Evolutionary conservation across 768 basidiomycete genomes (phyloP), one percentile per base, ranked within the genome.

Genomic region (Mycena filopes): DNA sequence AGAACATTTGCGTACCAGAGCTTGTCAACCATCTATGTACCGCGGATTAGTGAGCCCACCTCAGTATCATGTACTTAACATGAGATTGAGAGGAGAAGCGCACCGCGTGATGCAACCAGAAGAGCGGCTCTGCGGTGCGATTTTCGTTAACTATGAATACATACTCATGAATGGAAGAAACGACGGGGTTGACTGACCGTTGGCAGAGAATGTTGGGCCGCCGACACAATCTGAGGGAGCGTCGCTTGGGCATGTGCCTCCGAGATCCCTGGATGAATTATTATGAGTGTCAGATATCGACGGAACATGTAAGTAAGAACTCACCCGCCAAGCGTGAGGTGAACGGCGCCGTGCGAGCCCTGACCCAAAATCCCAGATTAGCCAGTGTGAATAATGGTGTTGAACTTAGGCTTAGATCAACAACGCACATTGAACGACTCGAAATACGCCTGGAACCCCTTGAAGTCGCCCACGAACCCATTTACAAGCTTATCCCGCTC

Each of bases 91-190:
- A n/a, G 29, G 3, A 25, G 9, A 49, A 16, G 45, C 74, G 61
- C 63, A 79, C 79, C 0, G 71, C 77, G 63, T 80, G 79, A 64
- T 80, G 78, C 55, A 80, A 46, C 72, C 72, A 80, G 67, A 81
- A 81, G 20, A 81, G 47, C 3, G 79, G 78, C 16, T 79, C 78
- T 80, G 45, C 2, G 11, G 10, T 20, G 11, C 33, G 55, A 63
- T 20, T 16, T 16, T 33, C 26, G 33, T 11, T 49, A 18, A 40
- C n/a, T n/a, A n/a, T n/a, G n/a, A n/a, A n/a, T n/a, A n/a, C n/a
- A n/a, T n/a, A n/a, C n/a, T n/a, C n/a, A n/a, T n/a, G n/a, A n/a
- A n/a, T n/a, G n/a, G n/a, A n/a, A n/a, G n/a, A n/a, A n/a, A n/a
- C n/a, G n/a, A n/a, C n/a, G n/a, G n/a, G n/a, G n/a, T n/a, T n/a